A percentile compares a stretch with the other conserved stretches of the same genome.
These are phyloP conservation scores for Fusarium sp. DNA, from an alignment of 2,329 filamentous ascomycete genomes.

Conservation along the genomic window DNA sequence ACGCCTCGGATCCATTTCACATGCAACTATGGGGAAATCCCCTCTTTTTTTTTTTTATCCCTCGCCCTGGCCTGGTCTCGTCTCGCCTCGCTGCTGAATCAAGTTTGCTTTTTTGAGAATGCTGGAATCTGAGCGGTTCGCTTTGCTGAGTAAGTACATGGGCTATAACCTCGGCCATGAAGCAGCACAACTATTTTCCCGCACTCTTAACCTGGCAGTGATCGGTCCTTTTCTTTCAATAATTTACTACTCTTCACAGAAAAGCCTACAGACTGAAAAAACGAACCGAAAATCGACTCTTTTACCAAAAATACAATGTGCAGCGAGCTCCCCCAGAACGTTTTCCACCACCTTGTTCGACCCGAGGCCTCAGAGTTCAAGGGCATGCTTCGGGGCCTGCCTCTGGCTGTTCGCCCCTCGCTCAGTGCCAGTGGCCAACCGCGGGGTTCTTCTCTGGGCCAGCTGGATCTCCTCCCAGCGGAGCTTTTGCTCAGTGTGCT, in stretches of 20 bases:
- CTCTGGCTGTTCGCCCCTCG: conserved; percentile 4
- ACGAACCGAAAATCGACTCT: background rate
- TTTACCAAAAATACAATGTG: conserved; percentile 1
- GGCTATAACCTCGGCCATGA: conserved; percentile 35
- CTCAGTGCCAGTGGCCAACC: conserved; percentile 13
- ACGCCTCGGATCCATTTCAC: conserved; percentile 19
- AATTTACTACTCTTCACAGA: conserved; percentile 3
- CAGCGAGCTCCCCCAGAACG: conserved; percentile 1
- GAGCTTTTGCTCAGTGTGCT: conserved; percentile 42
- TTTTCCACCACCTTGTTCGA: conserved; percentile 28
- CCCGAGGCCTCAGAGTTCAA: conserved; percentile 33
- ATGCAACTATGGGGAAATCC: conserved; percentile 7
- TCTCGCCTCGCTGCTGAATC: conserved; percentile 5
- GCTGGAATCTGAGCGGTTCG: conserved; percentile 30
- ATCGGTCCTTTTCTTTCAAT: conserved; percentile 23
- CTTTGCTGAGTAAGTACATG: conserved; percentile 34
- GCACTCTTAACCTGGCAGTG: conserved; percentile 32
- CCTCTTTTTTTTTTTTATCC: conserved; percentile 3
- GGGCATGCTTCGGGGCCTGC: conserved; percentile 29
- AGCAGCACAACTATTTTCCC: conserved; percentile 28
- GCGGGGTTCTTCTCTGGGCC: conserved; percentile 40
- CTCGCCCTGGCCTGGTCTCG: background rate
- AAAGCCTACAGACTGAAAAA: background rate
- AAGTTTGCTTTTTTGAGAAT: conserved; percentile 30
- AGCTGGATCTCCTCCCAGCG: conserved; percentile 42